Evolutionary conservation across 2,329 filamentous ascomycete genomes (phyloP).

Genomic region (Pyrenochaeta sp.): DNA sequence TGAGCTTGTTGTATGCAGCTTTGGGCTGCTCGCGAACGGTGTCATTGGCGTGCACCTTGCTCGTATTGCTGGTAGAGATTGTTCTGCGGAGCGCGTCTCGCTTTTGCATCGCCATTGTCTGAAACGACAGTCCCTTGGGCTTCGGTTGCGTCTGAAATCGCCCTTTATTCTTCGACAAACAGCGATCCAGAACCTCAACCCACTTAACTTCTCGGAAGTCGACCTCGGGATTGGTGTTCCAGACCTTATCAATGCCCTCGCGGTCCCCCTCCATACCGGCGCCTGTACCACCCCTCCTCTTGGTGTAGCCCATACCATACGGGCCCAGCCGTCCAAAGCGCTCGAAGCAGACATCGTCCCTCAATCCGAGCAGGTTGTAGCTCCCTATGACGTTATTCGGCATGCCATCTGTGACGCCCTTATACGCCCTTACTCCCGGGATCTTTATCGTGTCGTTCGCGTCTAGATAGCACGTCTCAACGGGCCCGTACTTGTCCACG

Average conservation of each 20-base stretch:
- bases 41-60: constrained; percentile 14
- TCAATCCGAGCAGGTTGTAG: constrained; percentile 79
- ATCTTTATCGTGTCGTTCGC: constrained; percentile 68
- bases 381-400: constrained; percentile 88
- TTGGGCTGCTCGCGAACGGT: constrained; percentile 32
- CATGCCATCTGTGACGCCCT: constrained; percentile 83
- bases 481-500: constrained; percentile 63
- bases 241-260: constrained; percentile 81
- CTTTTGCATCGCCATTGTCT: constrained; percentile 48
- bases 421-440: constrained; percentile 75
- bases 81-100: constrained; percentile 14
- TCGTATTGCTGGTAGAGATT: not conserved
- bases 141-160: constrained; percentile 66
- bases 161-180: constrained; percentile 72
- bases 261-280: constrained; percentile 85
- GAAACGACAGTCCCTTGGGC: constrained; percentile 49
- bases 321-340: constrained; percentile 86
- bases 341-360: constrained; percentile 91
- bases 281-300: constrained; percentile 79
- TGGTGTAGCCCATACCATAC: constrained; percentile 88
- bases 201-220: constrained; percentile 82
- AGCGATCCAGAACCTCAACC: constrained; percentile 79
- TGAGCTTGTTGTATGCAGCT: constrained; percentile 44
- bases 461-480: constrained; percentile 83
- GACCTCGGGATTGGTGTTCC: constrained; percentile 74